Base-by-base conservation (phyloP, 257 asterid genomes). In the Penstemon davidsonii region DNA sequence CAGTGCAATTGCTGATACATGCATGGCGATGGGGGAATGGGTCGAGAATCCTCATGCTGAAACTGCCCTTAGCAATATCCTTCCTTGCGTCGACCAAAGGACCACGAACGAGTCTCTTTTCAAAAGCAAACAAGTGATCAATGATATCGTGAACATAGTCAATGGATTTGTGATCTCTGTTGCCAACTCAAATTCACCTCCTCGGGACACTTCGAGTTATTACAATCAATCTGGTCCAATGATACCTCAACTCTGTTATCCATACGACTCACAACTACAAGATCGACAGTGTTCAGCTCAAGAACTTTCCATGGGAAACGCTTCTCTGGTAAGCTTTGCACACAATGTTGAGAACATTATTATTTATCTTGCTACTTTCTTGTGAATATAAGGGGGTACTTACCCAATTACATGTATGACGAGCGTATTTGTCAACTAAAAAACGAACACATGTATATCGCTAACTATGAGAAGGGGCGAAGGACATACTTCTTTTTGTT, bases 11-110 rank as follows among this genome's bases (percentile, higher is more conserved):
- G 55, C 91, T 0, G 99, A 94, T 67, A 88, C 96, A 8, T 88
- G 98, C 76, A 53, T 91, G 87, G 96, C 99, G 45, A 94, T 94
- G 99, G 92, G 88, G 60, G 99, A 94, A 71, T 94, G 99, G 99
- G 96, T 86, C 45, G 98, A 88, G 67, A 91, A 94, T 72, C 99
- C 99, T 47, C 97, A 84, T 5, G 95, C 99, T 5, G 99, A 88
- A 81, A 94, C 96, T 25, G 99, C 96, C 11, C 89, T 94, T 11
- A 91, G 96, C 85, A 86, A 82, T 79, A 94, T 94, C 76, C 92
- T 94, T 69, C 99, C 99, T n/a, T 94, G 99, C 51, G 98, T 94
- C 6, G 98, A 91, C 82, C 90, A 76, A 55, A 75, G 81, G 69
- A 91, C 99, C 0, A 94, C 99, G 4, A 94, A 94, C 71, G 96